These are phyloP conservation scores for Immersiella caudata DNA, from an alignment of 495 filamentous ascomycete species.

Conservation along the genomic window DNA sequence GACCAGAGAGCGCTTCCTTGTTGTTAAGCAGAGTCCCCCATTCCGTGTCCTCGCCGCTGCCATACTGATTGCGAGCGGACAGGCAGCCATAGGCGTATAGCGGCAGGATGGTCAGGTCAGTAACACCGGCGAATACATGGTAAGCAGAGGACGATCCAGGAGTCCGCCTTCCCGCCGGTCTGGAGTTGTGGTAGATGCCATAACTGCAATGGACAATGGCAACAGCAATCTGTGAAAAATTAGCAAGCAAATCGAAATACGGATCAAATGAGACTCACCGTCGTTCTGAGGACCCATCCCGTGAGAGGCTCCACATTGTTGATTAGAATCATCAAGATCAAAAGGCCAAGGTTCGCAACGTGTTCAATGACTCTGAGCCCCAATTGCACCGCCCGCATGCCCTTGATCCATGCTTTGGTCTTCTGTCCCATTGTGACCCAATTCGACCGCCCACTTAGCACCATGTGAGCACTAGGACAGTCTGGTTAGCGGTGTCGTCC, in stretches of 20 bases:
- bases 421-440: constrained; percentile 66
- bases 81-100: constrained; percentile 75
- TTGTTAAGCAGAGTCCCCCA: constrained; percentile 67
- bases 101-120: constrained; percentile 72
- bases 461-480: constrained; percentile 38
- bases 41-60: constrained; percentile 23
- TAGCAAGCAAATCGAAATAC: neutral
- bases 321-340: constrained; percentile 74
- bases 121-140: constrained; percentile 73
- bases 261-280: constrained; percentile 54
- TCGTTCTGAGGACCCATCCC: constrained; percentile 76
- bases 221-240: constrained; percentile 59
- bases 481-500: neutral
- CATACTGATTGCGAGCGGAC: constrained; percentile 55
- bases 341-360: constrained; percentile 67
- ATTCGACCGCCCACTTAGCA: constrained; percentile 26
- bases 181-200: constrained; percentile 73
- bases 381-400: constrained; percentile 66
- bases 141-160: constrained; percentile 81
- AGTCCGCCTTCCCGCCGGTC: constrained; percentile 66
- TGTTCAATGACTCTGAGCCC: constrained; percentile 64
- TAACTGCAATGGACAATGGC: constrained; percentile 73
- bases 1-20: constrained; percentile 49
- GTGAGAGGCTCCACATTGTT: constrained; percentile 60
- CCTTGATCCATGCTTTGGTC: constrained; percentile 70